Percentiles rank a stretch among this genome's conserved stretches.
Evolutionary conservation across 2,329 filamentous ascomycete species (phyloP).

Genomic region (Septoria petroselini): DNA sequence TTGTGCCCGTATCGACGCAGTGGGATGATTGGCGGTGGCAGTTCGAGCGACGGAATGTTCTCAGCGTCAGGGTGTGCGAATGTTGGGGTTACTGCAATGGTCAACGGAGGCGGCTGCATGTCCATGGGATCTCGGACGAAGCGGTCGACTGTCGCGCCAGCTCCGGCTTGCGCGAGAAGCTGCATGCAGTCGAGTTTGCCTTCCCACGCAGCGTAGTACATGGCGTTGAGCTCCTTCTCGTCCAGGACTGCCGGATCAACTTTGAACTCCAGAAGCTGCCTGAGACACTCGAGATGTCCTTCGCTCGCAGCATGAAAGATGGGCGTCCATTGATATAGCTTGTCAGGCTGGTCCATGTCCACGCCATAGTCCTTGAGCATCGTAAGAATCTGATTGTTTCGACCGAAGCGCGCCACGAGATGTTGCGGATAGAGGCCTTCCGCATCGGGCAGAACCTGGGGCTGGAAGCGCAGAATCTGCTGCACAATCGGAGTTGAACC

Average conservation of each 20-base stretch:
- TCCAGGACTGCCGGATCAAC: slow-evolving; percentile 78
- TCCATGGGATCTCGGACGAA: slow-evolving; percentile 23
- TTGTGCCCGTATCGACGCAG: slow-evolving; percentile 94
- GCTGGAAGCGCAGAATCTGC: slow-evolving; percentile 74
- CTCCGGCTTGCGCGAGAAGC: slow-evolving; percentile 62
- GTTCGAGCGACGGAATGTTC: slow-evolving; percentile 83
- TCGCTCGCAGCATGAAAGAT: slow-evolving; percentile 95
- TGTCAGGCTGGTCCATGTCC: slow-evolving; percentile 87
- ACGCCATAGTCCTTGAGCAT: slow-evolving; percentile 82
- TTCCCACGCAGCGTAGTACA: slow-evolving; percentile 99
- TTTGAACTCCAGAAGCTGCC: slow-evolving; percentile 73
- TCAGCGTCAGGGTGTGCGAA: slow-evolving; percentile 59
- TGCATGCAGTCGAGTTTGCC: slow-evolving; percentile 93
- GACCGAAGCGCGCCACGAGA: slow-evolving; percentile 83
- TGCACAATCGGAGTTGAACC: slow-evolving; percentile 81
- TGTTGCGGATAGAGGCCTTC: slow-evolving; percentile 98
- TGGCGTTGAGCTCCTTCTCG: slow-evolving; percentile 87
- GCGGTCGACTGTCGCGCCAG: slow-evolving; percentile 15
- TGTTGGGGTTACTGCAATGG: slow-evolving; percentile 42
- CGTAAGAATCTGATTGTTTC: slow-evolving; percentile 73
- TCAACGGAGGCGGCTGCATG: slow-evolving; percentile 51
- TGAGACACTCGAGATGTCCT: slow-evolving; percentile 84
- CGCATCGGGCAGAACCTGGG: slow-evolving; percentile 84
- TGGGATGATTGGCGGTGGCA: slow-evolving; percentile 94
- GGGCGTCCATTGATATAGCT: slow-evolving; percentile 95